These are phyloP conservation scores for Erysimum cheiranthoides DNA, from an alignment of 345 rosid genomes.

Conservation along the genomic window DNA sequence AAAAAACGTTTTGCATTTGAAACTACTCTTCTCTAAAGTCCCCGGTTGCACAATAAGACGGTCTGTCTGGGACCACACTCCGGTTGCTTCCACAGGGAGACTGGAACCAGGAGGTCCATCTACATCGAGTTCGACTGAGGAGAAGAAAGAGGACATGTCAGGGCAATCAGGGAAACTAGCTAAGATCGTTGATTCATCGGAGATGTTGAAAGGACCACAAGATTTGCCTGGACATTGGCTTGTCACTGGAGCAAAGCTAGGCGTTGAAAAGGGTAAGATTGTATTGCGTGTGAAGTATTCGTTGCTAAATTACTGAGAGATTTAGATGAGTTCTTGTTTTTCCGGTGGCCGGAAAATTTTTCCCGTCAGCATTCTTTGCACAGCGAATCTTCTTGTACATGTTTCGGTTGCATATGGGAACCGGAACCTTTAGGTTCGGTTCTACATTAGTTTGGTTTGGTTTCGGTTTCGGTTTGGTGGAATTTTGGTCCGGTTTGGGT, in stretches of 20 bases:
- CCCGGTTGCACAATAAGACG: slow-evolving; percentile 96
- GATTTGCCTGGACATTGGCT: slow-evolving; percentile 98
- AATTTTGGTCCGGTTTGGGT: slow-evolving; percentile 39
- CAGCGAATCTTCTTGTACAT: slow-evolving; percentile 42
- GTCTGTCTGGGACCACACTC: slow-evolving; percentile 97
- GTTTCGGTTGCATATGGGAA: slow-evolving; percentile 15
- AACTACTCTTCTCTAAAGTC: slow-evolving; percentile 94
- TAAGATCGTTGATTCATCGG: slow-evolving; percentile 79
- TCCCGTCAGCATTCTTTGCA: slow-evolving; percentile 46
- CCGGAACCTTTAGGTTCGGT: slow-evolving; percentile 36
- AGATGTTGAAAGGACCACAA: slow-evolving; percentile 92
- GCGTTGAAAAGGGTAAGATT: slow-evolving; percentile 92
- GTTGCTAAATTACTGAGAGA: slow-evolving; percentile 73
- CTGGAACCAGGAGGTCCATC: slow-evolving; percentile 61
- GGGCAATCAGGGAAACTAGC: slow-evolving; percentile 65
- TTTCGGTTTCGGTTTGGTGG: slow-evolving; percentile 2
- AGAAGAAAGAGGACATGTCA: slow-evolving; percentile 71
- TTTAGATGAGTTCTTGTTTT: slow-evolving; percentile 34
- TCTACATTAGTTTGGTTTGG: slow-evolving; percentile 29
- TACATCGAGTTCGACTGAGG: slow-evolving; percentile 58
- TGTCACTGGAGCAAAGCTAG: slow-evolving; percentile 98
- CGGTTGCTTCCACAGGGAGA: slow-evolving; percentile 47
- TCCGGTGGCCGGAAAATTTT: slow-evolving; percentile 15
- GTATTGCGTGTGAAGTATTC: slow-evolving; percentile 92
- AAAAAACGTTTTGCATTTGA: slow-evolving; percentile 82